These are phyloP conservation scores for Leucocoprinus sp. DNA, from an alignment of 768 basidiomycete genomes.

Conservation along the genomic window DNA sequence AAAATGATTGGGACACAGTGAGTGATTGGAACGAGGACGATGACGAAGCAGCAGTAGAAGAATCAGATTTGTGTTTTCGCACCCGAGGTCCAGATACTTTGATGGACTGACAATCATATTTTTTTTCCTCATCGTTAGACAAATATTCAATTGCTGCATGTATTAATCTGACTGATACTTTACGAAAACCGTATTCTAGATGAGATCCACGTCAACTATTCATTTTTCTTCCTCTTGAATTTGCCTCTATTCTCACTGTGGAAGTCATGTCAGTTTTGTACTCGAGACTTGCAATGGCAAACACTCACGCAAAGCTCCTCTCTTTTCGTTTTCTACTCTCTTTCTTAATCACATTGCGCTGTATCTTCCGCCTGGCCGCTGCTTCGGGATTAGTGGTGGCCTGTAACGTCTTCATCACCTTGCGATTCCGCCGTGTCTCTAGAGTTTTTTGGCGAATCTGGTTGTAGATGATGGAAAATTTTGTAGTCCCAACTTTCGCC, in stretches of 20 bases:
- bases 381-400: slow-evolving; percentile 65
- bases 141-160: too few species aligned
- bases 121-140: too few species aligned
- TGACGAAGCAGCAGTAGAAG: slow-evolving; percentile 65
- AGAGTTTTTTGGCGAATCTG: slow-evolving; percentile 67
- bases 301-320: slow-evolving; percentile 23
- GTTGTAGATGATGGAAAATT: slow-evolving; percentile 74
- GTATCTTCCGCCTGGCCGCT: slow-evolving; percentile 67
- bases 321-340: slow-evolving; percentile 79
- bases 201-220: slow-evolving; percentile 13
- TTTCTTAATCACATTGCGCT: slow-evolving; percentile 70
- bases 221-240: slow-evolving; percentile 37
- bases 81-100: slow-evolving; percentile 27
- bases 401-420: slow-evolving; percentile 50
- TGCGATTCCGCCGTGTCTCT: slow-evolving; percentile 63
- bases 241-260: slow-evolving; percentile 40
- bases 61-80: slow-evolving; percentile 65
- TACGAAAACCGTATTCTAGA: background rate
- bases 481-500: slow-evolving; percentile 77
- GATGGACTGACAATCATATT: slow-evolving; percentile 32
- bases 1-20: slow-evolving; percentile 85
- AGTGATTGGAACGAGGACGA: slow-evolving; percentile 91
- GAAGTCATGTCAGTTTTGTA: background rate
- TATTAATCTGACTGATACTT: too few species aligned
- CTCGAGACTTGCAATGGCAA: background rate